Conservation (phyloP, 192 early-diverging fungal species). For the Jimgerdemannia lactiflua region DNA sequence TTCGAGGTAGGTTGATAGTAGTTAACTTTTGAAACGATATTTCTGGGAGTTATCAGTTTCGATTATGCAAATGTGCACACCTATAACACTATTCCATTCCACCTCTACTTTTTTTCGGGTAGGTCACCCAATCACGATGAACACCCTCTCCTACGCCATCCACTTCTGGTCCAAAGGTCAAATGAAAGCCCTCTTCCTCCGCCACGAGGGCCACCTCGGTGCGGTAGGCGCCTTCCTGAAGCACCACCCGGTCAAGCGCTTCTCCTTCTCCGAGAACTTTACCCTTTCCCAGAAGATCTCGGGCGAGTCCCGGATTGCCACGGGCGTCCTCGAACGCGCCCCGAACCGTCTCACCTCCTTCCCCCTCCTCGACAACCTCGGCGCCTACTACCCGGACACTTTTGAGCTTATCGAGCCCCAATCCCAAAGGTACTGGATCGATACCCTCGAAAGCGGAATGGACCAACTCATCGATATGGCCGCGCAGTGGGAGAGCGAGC, state of each 20-base stretch:
- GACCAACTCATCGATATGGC: slow-evolving; percentile 62
- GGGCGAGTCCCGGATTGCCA: slow-evolving; percentile 47
- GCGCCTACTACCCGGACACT: slow-evolving; percentile 68
- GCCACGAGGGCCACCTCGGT: slow-evolving; percentile 97
- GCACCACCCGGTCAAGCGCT: slow-evolving; percentile 32
- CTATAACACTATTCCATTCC: neutral
- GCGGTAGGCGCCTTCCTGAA: slow-evolving; percentile 87
- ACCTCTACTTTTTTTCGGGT: neutral
- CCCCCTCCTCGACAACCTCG: slow-evolving; percentile 53
- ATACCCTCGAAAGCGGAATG: slow-evolving; percentile 65
- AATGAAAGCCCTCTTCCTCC: slow-evolving; percentile 91
- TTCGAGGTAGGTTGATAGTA: slow-evolving; percentile 58
- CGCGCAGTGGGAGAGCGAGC: slow-evolving; percentile 3
- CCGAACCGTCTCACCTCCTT: slow-evolving; percentile 50
- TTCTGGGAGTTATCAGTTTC: neutral
- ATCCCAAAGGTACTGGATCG: slow-evolving; percentile 74
- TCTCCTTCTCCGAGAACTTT: slow-evolving; percentile 87
- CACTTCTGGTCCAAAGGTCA: slow-evolving; percentile 96
- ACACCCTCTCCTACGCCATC: slow-evolving; percentile 95
- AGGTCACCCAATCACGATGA: slow-evolving; percentile 97
- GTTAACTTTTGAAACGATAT: neutral
- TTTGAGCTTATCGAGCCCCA: slow-evolving; percentile 51
- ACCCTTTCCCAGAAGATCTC: slow-evolving; percentile 57
- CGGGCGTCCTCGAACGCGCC: slow-evolving; percentile 65
- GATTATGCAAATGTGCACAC: neutral